Evolutionary conservation across 192 early-diverging fungal species (phyloP), one percentile per base, ranked within the genome.

Genomic region (Coemansia sp.): DNA sequence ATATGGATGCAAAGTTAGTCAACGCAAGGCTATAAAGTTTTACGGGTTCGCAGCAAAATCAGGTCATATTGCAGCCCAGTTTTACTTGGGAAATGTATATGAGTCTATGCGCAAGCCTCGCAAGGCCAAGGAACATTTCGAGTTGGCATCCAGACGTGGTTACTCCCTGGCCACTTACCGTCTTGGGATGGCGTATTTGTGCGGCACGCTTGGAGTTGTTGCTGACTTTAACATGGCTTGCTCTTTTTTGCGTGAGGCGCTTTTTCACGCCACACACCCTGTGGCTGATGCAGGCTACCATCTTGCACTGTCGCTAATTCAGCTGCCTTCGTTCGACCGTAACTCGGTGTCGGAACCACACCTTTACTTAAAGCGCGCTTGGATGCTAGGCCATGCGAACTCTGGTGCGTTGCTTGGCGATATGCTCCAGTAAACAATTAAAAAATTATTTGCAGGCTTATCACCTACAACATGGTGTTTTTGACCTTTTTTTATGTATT

Each of bases 141-240:
- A 77, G 59, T 61, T 54, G 23, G 75, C 80, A 5, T 82, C 74
- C 0, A 70, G 73, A 63, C 64, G 69, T 10, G 75, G 71, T 14
- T 76, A 71, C 51, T 78, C 80, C 7, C 25, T 74, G 54, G 68
- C 80, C 10, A 71, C 75, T 0, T 77, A 77, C 29, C 75, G 74
- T 30, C 51, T 82, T 8, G 80, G 80, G 8, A 74, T 82, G 80
- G 74, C 75, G 11, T 77, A 82, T 46, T 61, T 82, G 53, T 74
- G 72, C 39, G 80, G 80, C 9, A 53, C 68, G 2, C 66, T 82
- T 23, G 80, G 80, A 14, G 68, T 82, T 33, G 57, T 64, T 54
- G 71, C 75, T 5, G 75, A 82, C 46, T 78, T 82, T 55, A 82
- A 69, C 59, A 70, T 78, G 68, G 80, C 80, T 3, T 82, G 75